These are phyloP conservation scores for Sideroxylon spinosum DNA, from an alignment of 179 eudicot species.

Conservation along the genomic window DNA sequence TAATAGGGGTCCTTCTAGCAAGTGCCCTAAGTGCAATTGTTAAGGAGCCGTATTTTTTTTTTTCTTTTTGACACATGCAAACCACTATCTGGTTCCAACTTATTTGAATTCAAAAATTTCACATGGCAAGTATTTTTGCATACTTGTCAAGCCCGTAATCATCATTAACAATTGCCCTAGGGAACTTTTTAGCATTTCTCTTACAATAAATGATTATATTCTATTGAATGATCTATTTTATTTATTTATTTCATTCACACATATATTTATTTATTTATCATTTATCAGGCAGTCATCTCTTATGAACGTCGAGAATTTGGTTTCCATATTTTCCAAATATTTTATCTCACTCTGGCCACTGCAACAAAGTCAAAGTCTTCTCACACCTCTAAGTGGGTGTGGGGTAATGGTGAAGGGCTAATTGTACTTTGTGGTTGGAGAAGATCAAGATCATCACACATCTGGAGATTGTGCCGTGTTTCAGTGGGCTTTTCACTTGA, in stretches of 20 bases:
- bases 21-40: no score
- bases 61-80: no score
- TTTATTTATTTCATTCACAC: neutral
- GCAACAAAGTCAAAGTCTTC: slow-evolving; percentile 51
- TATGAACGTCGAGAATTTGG: slow-evolving; percentile 18
- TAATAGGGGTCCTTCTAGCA: no score
- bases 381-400: slow-evolving; percentile 87
- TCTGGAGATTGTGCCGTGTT: slow-evolving; percentile 88
- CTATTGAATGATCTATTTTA: no score
- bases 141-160: no score
- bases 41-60: no score
- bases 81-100: no score
- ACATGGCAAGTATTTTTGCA: no score
- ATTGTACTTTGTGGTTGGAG: slow-evolving; percentile 52
- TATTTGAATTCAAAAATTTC: no score
- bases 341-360: slow-evolving; percentile 96
- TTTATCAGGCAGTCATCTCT: slow-evolving; percentile 36
- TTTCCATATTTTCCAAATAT: slow-evolving; percentile 36
- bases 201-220: no score
- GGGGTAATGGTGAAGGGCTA: slow-evolving; percentile 62
- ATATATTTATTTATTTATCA: slow-evolving; percentile 3
- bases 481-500: slow-evolving; percentile 76
- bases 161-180: no score
- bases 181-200: no score
- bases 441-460: slow-evolving; percentile 80